Base-by-base conservation (phyloP, 306 rosid species). In the Coriaria nepalensis region DNA sequence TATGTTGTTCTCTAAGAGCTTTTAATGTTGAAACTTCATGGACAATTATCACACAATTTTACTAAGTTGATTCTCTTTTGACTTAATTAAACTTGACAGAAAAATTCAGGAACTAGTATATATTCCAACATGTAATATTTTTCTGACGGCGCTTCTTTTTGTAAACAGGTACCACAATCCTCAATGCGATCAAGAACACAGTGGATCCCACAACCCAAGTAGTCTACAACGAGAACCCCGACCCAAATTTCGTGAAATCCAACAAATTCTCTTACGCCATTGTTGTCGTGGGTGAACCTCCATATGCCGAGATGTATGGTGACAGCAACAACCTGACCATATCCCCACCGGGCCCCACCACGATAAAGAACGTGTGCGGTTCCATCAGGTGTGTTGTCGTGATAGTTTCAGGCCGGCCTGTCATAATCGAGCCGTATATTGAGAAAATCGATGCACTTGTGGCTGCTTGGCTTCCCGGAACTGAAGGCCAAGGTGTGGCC, bases 381-480 rank as follows among this genome's bases (percentile, higher is more conserved):
- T 69, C 66, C 10, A 56, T 87, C 39, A 69, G 57, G 48, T 88
- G 94, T 52, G 74, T 72, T 0, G 93, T 88, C 6, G 78, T 88
- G 6, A 72, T 88, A 2, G 9, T 88, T 63, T 69, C 93, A 2
- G 96, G 96, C 13, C 93, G 96, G 44, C 96, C 96, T 1, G 86
- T 88, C 6, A 83, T 83, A 72, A 42, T 88, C 52, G 63, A 88
- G 56, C 94, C 93, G 11, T 72, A 88, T 50, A 67, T 88, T 5
- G 53, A 77, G 9, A 52, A 49, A 52, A 63, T 81, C 10, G 87
- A 87, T 12, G 86, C 94, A 5, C 93, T 87, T 53, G 86, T 83
- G 4, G 88, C 94, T 5, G 96, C 96, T 34, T 87, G 96, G 96
- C 96, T 87, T 55, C 96, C 96, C 0, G 96, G 96, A 32, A 83